These are phyloP conservation scores for Herpetomonas tarakana DNA, from an alignment of 208 protist species.

Conservation along the genomic window DNA sequence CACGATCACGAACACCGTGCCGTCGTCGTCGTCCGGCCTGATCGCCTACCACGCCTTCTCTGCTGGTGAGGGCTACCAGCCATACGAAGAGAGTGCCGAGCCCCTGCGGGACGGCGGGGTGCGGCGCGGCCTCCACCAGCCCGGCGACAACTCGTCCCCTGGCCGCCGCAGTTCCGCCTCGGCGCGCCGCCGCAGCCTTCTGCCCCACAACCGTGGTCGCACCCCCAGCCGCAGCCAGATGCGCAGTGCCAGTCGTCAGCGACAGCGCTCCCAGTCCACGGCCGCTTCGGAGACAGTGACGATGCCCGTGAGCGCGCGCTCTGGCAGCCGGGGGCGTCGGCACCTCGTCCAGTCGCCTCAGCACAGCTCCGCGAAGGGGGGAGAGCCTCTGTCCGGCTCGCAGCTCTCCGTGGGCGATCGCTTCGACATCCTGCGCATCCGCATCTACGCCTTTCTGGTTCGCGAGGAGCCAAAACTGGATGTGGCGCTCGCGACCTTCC, in stretches of 20 bases:
- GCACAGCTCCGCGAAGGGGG: neutral
- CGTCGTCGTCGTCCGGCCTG: neutral
- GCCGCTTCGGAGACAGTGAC: slow-evolving; percentile 1
- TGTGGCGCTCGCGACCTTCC: slow-evolving; percentile 21
- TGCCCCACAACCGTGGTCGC: slow-evolving; percentile 23
- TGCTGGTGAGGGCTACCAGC: slow-evolving; percentile 2
- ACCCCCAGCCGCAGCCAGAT: slow-evolving; percentile 45
- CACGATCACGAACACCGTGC: neutral
- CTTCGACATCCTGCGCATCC: slow-evolving; percentile 56
- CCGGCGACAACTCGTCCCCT: slow-evolving; percentile 5
- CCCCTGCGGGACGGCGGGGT: neutral
- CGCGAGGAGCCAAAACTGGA: slow-evolving; percentile 52
- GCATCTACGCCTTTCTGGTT: slow-evolving; percentile 65
- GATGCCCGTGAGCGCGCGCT: neutral
- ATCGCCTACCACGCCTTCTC: slow-evolving; percentile 1
- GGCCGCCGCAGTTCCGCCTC: slow-evolving; percentile 12
- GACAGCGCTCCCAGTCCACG: slow-evolving; percentile 18
- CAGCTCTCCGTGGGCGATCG: slow-evolving; percentile 16
- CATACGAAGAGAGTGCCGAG: neutral
- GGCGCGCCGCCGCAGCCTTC: slow-evolving; percentile 20
- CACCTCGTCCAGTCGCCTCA: slow-evolving; percentile 13
- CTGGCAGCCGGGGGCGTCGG: slow-evolving; percentile 16
- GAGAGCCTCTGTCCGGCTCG: neutral
- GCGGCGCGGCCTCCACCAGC: neutral
- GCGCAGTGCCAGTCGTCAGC: slow-evolving; percentile 35